A percentile compares a stretch with the other conserved stretches of the same genome.
Conservation (phyloP, 169 alveolate genomes). For the Plasmodium gonderi region DNA sequence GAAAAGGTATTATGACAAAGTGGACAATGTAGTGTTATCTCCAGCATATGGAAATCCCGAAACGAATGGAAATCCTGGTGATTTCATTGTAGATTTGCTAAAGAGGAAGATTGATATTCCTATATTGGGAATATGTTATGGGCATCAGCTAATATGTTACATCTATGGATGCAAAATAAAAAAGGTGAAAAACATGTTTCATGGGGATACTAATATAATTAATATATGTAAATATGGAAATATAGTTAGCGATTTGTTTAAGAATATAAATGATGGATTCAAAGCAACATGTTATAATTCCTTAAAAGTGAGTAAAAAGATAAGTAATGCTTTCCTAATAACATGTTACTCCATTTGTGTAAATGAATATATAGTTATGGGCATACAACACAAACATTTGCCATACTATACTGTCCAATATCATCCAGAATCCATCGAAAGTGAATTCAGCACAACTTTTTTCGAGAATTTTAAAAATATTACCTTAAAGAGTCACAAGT, state of each 20-base stretch:
- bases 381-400: slow-evolving; percentile 51
- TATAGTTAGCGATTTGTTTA: slow-evolving; percentile 16
- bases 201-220: slow-evolving; percentile 42
- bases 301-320: slow-evolving; percentile 19
- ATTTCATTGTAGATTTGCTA: neutral
- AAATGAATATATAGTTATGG: slow-evolving; percentile 77
- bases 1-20: slow-evolving; percentile 6
- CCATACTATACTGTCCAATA: slow-evolving; percentile 81
- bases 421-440: slow-evolving; percentile 81
- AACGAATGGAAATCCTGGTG: neutral
- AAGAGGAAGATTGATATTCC: slow-evolving; percentile 21
- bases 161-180: slow-evolving; percentile 48
- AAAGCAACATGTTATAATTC: slow-evolving; percentile 49
- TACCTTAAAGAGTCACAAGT: neutral
- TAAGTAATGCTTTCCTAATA: neutral
- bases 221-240: slow-evolving; percentile 14
- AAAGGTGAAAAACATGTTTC: slow-evolving; percentile 48
- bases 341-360: slow-evolving; percentile 35
- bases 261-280: slow-evolving; percentile 12
- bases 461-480: slow-evolving; percentile 47
- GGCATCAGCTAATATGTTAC: slow-evolving; percentile 52
- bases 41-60: slow-evolving; percentile 58
- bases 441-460: slow-evolving; percentile 55
- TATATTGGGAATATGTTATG: slow-evolving; percentile 46
- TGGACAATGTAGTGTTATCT: slow-evolving; percentile 47